Evolutionary conservation across 495 filamentous ascomycete species (phyloP), one percentile per base, ranked within the genome.

Genomic region (Neurospora sp.): DNA sequence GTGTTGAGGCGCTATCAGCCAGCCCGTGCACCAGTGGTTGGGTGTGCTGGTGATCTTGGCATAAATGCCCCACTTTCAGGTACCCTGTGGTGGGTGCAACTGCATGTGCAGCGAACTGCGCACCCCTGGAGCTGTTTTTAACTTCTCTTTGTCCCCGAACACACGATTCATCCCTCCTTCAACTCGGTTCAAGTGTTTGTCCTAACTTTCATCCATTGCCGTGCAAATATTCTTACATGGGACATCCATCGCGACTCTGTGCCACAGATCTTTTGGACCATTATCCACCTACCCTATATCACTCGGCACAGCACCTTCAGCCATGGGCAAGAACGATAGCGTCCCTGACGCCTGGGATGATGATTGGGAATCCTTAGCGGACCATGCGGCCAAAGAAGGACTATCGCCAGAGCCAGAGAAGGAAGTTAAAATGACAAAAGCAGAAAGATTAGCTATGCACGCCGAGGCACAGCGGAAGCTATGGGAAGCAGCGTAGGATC

Each of bases 271-370:
- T 61, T 69, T 53, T 53, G 14, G 14, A 39, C 31, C 40, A 70
- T n/a, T 11, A 38, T 71, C 70, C 35, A 16, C 42, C 39, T 72
- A 44, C 16, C 10, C 11, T 37, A 42, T 59, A 59, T 14, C 20
- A 37, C 27, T 35, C 53, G 53, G 27, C 14, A 65, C 53, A 37
- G 20, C 20, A 71, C 4, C 11, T 12, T 39, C 31, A 39, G 80
- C 74, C 73, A 91, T 91, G 86, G 88, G 85, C 72, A 85, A 84
- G 75, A 69, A 82, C 81, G 71, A 76, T 77, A 81, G 83, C 53
- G 81, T 89, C 72, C 90, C 93, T 39, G 89, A 97, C 79, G 93
- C 92, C 68, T 97, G 94, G 94, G 94, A 86, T 71, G 93, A 95
- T 75, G 92, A 97, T 76, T 97, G 93, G 93, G 92, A 94, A 78